Base-by-base conservation (phyloP, 805 yeast genomes). In the Hyphopichia homilentoma region DNA sequence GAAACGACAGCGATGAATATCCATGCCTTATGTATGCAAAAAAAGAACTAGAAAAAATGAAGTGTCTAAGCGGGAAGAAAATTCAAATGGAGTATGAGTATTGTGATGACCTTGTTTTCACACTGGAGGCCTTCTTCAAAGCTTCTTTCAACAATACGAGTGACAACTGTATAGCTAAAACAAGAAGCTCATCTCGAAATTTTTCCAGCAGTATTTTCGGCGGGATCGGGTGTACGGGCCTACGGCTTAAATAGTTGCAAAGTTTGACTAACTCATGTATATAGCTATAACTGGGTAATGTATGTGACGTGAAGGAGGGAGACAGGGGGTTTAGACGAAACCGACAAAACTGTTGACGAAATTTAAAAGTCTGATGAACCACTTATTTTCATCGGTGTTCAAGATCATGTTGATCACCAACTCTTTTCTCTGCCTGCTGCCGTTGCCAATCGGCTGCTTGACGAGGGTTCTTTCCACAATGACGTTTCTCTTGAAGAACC, bases 1-100 rank as follows among this genome's bases (percentile, higher is more conserved):
- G 61, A 93, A 90, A 34, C 96, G 73, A 56, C 96, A 84, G 50
- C 97, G 77, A 59, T 90, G 97, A 44, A 90, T 75, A 53, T 82
- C 80, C 84, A 84, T 80, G 28, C 16, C 47, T 25, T 18, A 22
- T 22, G 36, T 21, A 20, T 33, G 40, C 32, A 32, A 30, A 33
- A 6, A 28, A 25, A 25, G 13, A 25, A 9, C 9, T 25, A 8
- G 30, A 18, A 13, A 8, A 14, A 21, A 27, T 27, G 12, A 18
- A 16, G 24, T 27, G n/a, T 27, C 16, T 7, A 7, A 14, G 8
- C 9, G 5, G 6, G 16, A 13, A 16, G 23, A 16, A 16, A 6
- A 7, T 28, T n/a, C n/a, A n/a, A n/a, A n/a, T n/a, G n/a, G n/a
- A n/a, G n/a, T n/a, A n/a, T n/a, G n/a, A n/a, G n/a, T n/a, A n/a